Conservation (phyloP, 202 grass and related monocot species). For the Zoysia matrella region DNA sequence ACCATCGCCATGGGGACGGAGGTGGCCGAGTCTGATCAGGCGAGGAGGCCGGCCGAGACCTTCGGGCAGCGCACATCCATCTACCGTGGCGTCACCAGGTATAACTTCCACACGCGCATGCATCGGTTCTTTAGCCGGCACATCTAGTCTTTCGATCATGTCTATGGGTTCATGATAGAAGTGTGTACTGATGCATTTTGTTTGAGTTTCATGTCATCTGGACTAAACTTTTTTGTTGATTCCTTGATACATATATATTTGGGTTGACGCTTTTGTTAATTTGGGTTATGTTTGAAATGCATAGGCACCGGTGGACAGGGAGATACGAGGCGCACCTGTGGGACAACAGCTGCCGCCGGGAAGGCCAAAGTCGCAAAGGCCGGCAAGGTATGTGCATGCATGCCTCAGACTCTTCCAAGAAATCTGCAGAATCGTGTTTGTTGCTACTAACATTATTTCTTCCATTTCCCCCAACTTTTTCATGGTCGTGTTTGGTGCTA, state of each 20-base stretch:
- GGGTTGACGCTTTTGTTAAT: too few relatives aligned
- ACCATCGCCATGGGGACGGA: conserved; percentile 46
- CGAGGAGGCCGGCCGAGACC: conserved; percentile 51
- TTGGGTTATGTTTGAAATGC: too few relatives aligned
- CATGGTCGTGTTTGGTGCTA: neutral
- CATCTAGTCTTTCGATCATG: too few relatives aligned
- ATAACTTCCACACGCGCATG: neutral
- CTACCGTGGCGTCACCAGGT: conserved; percentile 95
- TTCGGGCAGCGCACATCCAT: conserved; percentile 92
- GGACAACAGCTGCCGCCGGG: conserved; percentile 94
- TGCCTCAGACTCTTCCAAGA: conserved; percentile 34
- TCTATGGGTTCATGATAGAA: too few relatives aligned
- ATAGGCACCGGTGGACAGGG: conserved; percentile 77
- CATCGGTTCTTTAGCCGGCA: neutral
- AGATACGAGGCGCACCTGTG: conserved; percentile 95
- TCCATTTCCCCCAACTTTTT: conserved; percentile 1
- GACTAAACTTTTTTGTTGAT: too few relatives aligned
- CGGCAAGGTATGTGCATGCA: conserved; percentile 70
- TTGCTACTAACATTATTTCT: conserved; percentile 35
- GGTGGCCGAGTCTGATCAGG: conserved; percentile 48
- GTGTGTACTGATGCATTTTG: too few relatives aligned
- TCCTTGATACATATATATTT: too few relatives aligned
- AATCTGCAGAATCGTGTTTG: neutral
- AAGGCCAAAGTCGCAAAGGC: conserved; percentile 93
- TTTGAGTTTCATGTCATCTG: too few relatives aligned